Base-by-base conservation (phyloP, 2,329 filamentous ascomycete species). In the Ophiostoma piceae region DNA sequence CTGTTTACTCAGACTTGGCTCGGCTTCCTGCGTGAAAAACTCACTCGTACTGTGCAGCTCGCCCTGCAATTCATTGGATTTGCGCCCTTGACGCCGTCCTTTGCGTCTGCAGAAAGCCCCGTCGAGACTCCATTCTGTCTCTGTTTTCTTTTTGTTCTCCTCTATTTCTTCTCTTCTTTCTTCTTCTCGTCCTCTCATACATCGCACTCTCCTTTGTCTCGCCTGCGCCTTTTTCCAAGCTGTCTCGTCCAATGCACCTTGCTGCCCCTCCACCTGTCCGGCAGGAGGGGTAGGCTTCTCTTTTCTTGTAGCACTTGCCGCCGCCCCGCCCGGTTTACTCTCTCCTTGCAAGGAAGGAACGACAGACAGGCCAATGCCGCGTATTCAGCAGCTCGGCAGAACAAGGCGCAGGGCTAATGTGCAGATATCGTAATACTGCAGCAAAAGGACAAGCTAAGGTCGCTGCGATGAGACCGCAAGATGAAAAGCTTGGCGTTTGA, bases 211-310 rank as follows among this genome's bases (percentile, higher is more conserved):
- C 16, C 57, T 19, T 62, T 62, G 57, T 62, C 57, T 62, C 26
- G 57, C 57, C 22, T 62, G 26, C 57, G 57, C 26, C 57, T 62
- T 62, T 60, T 32, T 62, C n/a, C 51, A 29, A 57, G 51, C 51
- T 57, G 51, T 57, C 51, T 57, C 51, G 51, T 57, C 51, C n/a
- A 26, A 22, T 26, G 51, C 26, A 57, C 51, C 51, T 57, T 57
- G 51, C 51, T 57, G 51, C 51, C 51, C 22, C 51, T n/a, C 32
- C 35, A 37, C 41, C 37, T 64, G 60, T 64, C 60, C 60, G 60
- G 60, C 26, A 37, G 12, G 60, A 64, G 60, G 60, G 60, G 60
- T 64, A 64, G 29, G 26, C 29, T 35, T 22, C 26, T 47, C 12
- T 47, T 16, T 16, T 2, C 19, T 22, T 26, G 51, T 57, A 57